A percentile compares a stretch with the other conserved stretches of the same genome.
Conservation (phyloP, 441 rosid genomes). For the Francoa sonchifolia region DNA sequence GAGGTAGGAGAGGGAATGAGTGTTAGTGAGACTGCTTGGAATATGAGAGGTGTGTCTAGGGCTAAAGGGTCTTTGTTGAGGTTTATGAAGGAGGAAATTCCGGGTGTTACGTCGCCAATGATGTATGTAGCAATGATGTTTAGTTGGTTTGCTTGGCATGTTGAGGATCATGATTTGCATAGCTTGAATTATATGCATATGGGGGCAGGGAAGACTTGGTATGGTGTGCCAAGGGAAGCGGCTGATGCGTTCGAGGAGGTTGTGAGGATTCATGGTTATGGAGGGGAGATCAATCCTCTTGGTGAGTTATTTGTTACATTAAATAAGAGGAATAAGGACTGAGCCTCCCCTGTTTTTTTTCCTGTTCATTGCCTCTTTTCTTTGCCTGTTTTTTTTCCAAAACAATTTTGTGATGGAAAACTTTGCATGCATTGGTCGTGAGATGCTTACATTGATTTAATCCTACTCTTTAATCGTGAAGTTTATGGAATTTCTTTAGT, state of each 20-base stretch:
- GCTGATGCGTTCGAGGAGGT: slow-evolving; percentile 88
- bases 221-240: slow-evolving; percentile 86
- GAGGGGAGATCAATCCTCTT: slow-evolving; percentile 66
- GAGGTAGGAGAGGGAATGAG: slow-evolving; percentile 31
- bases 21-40: slow-evolving; percentile 63
- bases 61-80: slow-evolving; percentile 96
- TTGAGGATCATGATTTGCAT: slow-evolving; percentile 99
- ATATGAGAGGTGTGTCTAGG: slow-evolving; percentile 85
- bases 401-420: too few species aligned
- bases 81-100: slow-evolving; percentile 98
- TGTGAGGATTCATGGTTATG: slow-evolving; percentile 66
- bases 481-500: too few species aligned
- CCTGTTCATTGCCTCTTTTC: too few species aligned
- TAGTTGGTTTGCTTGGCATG: slow-evolving; percentile 99
- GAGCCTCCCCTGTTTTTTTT: too few species aligned
- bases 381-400: too few species aligned
- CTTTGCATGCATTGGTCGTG: too few species aligned
- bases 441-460: too few species aligned
- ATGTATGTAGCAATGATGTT: slow-evolving; percentile 94
- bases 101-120: slow-evolving; percentile 98
- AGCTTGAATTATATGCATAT: slow-evolving; percentile 97
- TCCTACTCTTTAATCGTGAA: too few species aligned
- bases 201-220: slow-evolving; percentile 96
- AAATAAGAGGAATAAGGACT: too few species aligned
- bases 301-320: too few species aligned